These are phyloP conservation scores for Parastagonospora avenae DNA, from an alignment of 2,329 filamentous ascomycete species.

Conservation along the genomic window DNA sequence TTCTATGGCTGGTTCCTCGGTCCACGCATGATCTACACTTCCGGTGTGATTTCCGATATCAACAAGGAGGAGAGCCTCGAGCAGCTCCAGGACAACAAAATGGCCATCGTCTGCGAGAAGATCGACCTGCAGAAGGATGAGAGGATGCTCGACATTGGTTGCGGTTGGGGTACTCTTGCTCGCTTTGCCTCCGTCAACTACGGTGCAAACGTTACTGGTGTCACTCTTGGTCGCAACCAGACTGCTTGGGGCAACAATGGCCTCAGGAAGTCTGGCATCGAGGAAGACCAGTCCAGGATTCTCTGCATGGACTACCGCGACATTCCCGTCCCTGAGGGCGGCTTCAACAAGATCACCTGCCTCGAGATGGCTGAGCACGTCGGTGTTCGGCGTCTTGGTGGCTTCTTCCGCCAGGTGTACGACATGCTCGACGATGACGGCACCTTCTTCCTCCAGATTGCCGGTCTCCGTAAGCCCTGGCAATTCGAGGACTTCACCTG, in stretches of 20 bases:
- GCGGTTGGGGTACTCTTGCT: conserved; percentile 95
- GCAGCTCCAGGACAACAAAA: conserved; percentile 96
- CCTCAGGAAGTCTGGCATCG: conserved; percentile 78
- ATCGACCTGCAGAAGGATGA: conserved; percentile 83
- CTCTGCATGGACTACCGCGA: conserved; percentile 98
- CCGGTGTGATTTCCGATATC: conserved; percentile 88
- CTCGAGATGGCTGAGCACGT: conserved; percentile 99
- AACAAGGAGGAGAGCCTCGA: conserved; percentile 88
- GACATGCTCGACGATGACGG: conserved; percentile 97
- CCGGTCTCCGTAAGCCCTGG: conserved; percentile 91
- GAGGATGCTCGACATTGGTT: conserved; percentile 89
- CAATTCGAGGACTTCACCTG: conserved; percentile 98
- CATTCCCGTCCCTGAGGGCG: conserved; percentile 76
- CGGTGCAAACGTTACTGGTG: conserved; percentile 81
- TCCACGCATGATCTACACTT: conserved; percentile 98
- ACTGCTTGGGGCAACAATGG: conserved; percentile 95
- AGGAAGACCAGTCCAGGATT: conserved; percentile 88
- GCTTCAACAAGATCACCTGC: conserved; percentile 94
- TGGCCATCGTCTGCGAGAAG: conserved; percentile 95
- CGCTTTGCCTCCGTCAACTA: conserved; percentile 94
- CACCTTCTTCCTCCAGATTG: conserved; percentile 93
- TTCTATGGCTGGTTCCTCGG: conserved; percentile 99
- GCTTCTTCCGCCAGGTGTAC: conserved; percentile 84
- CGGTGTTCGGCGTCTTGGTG: conserved; percentile 83
- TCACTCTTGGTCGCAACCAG: conserved; percentile 95